Conservation (phyloP, 1,284 basidiomycete genomes). For the Naganishia sp. region DNA sequence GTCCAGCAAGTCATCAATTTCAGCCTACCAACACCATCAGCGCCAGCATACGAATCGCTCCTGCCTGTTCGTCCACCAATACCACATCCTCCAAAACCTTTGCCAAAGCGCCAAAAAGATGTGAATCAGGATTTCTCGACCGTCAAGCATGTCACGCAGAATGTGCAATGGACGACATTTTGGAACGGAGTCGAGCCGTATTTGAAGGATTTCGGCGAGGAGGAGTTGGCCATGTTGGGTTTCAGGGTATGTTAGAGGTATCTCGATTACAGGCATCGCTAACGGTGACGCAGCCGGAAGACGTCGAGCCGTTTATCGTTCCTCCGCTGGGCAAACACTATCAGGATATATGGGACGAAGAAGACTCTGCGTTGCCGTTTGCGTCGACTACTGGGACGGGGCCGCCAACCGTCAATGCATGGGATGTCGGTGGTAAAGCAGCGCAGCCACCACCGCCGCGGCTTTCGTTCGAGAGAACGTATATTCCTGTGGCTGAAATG, state of each 20-base stretch:
- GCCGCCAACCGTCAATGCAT: conserved; percentile 14
- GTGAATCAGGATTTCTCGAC: conserved; percentile 85
- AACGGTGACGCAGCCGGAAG: conserved; percentile 60
- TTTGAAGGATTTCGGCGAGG: conserved; percentile 79
- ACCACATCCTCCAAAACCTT: conserved; percentile 67
- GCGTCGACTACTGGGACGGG: conserved; percentile 42
- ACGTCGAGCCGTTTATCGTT: conserved; percentile 79
- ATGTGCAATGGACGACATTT: conserved; percentile 63
- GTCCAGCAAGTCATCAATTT: conserved; percentile 28
- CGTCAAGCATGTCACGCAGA: conserved; percentile 64
- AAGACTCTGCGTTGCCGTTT: conserved; percentile 61
- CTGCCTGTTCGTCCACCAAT: conserved; percentile 68
- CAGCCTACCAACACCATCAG: conserved; percentile 36
- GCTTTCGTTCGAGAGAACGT: conserved; percentile 7
- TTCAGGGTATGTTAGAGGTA: conserved; percentile 60
- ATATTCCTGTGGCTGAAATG: conserved; percentile 51
- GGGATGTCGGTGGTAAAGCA: neutral
- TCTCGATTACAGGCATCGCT: neutral
- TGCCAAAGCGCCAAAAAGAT: conserved; percentile 75
- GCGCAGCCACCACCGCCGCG: neutral
- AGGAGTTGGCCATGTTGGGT: conserved; percentile 85
- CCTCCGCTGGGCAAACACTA: conserved; percentile 88
- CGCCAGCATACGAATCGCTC: conserved; percentile 53
- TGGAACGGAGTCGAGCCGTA: conserved; percentile 83
- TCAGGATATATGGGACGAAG: conserved; percentile 85